Evolutionary conservation across 805 yeast genomes (phyloP).

Genomic region (Candida awuae): DNA sequence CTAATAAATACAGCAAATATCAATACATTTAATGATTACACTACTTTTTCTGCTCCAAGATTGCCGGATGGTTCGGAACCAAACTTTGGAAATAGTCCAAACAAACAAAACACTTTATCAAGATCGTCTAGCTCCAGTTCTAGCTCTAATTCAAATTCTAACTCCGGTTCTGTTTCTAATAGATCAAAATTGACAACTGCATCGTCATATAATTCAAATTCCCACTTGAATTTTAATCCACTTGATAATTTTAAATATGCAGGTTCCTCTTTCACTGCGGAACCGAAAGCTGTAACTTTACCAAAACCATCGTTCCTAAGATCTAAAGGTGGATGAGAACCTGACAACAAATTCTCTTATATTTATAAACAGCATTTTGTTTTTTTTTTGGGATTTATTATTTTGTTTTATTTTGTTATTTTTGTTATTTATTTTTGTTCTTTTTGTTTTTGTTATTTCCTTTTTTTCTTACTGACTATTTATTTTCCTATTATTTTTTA

Average conservation of each 20-base stretch:
- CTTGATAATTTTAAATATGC: conserved; percentile 34
- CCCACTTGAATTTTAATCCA: conserved; percentile 17
- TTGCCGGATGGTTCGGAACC: conserved; percentile 15
- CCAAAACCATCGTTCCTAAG: conserved; percentile 45
- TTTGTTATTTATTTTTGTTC: neutral
- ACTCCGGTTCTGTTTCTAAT: neutral
- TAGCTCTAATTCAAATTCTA: no score
- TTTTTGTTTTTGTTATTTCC: neutral
- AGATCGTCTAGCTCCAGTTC: conserved; percentile 11
- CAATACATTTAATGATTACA: conserved; percentile 1
- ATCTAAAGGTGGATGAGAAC: neutral
- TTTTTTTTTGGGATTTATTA: neutral
- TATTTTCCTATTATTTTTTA: neutral
- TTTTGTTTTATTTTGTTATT: neutral
- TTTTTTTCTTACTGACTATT: neutral
- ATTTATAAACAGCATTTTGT: neutral
- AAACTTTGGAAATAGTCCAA: conserved; percentile 9
- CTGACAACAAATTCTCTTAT: neutral
- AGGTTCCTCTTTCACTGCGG: conserved; percentile 49
- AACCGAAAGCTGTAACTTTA: conserved; percentile 47
- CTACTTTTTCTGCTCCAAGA: conserved; percentile 1
- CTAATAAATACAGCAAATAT: conserved; percentile 7
- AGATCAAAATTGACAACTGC: conserved; percentile 10
- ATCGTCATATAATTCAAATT: conserved; percentile 9
- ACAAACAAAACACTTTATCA: conserved; percentile 9